Base-by-base conservation (phyloP, 1,139 yeast genomes). In the Suhomyces yuchorum region DNA sequence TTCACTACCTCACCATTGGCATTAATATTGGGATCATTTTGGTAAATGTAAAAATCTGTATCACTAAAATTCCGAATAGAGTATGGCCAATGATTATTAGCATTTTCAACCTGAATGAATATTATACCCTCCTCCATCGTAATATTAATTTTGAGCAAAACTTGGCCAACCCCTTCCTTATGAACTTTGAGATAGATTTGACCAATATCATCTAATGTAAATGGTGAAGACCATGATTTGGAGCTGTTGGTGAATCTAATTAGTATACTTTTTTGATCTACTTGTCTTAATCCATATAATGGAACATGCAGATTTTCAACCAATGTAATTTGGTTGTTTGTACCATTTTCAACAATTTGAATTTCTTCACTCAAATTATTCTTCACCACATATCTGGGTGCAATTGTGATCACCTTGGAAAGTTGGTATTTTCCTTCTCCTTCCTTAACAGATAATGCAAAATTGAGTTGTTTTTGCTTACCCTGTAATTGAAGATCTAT, bases 61-160 rank as follows among this genome's bases (percentile, higher is more conserved):
- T 88, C 87, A 61, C 96, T 89, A 65, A 89, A 92, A 61, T 95
- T 95, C 50, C 97, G 75, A 42, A 95, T 84, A 0, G 97, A 88
- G 63, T 74, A 93, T 6, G 99, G 99, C 99, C 99, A 95, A 53
- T 80, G 75, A 51, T 83, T 80, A 38, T 81, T 80, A 2, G 96
- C 95, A 61, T 83, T 83, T 44, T 80, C 81, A 39, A 93, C 66
- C 55, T 85, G 86, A 46, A 93, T 77, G 60, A 89, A 92, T 26
- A 95, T 71, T 0, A 97, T 84, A 0, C 96, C 92, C 44, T 83
- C 80, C 56, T 92, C 97, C 17, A 91, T 72, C 36, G 87, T 65
- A 30, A 90, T 80, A 47, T 87, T 92, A 24, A 90, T 79, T 60
- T 87, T 85, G 28, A 91, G 66, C 44, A 95, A 71, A 14, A 80